Base-by-base conservation (phyloP, 371 early-diverging fungal genomes). In the Rhizomucor pusillus region DNA sequence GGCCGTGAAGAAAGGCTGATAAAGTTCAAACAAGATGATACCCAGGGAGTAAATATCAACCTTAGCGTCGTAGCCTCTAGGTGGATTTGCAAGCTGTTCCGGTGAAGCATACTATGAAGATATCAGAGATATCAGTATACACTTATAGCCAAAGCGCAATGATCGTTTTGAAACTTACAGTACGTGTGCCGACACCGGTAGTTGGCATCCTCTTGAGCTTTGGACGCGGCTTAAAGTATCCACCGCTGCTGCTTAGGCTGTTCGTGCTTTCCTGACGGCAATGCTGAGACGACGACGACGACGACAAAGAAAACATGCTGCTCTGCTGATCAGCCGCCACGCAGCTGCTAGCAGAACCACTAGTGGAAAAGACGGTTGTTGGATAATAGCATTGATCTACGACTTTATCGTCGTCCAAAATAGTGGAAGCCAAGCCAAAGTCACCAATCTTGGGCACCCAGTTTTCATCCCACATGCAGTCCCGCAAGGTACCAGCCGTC, bases 401-500 rank as follows among this genome's bases (percentile, higher is more conserved):
- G 29, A 19, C 47, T 12, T 34, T 47, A 3, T 56, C 49, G 7
- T 50, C 59, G 2, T 48, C 56, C 20, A 62, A 50, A 1, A 82
- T 73, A 35, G 72, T 77, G 1, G 85, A 82, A 10, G 89, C 92
- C 46, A 94, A 70, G 5, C 94, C 94, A 75, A 94, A 94, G 64
- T 94, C 94, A 2, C 94, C 93, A 56, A 94, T 87, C 54, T 88
- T 94, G 1, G 86, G 84, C 1, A 81, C 63, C 65, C 81, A 69
- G 13, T 43, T 43, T 24, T 79, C 81, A 20, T 81, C 74, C 59
- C 65, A 65, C 53, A 67, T 60, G 51, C 74, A 66, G 56, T 70
- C 59, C 24, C 72, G 64, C 5, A 75, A 50, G 5, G 63, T 72
- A 18, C 69, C 62, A 1, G 54, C 44, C 0, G 62, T 60, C 10